phyloP scores from a whole-genome alignment of 1,284 basidiomycete species.

The Mycena citricolor region DNA sequence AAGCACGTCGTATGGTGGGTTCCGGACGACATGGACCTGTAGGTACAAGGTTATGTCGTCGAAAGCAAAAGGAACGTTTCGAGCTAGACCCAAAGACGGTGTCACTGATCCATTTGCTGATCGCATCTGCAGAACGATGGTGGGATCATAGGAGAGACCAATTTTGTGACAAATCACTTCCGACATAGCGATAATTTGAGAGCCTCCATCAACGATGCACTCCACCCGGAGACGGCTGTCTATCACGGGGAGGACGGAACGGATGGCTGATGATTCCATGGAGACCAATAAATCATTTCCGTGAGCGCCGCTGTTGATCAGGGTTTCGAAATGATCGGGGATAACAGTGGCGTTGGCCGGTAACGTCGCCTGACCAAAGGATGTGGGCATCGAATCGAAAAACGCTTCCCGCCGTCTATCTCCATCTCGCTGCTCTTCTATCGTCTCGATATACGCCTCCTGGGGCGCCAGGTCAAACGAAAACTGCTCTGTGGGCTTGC shows the following conservation, averaged over 20 bases:
- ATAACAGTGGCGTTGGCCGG: slow-evolving; percentile 5
- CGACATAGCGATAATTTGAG: slow-evolving; percentile 15
- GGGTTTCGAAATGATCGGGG: slow-evolving; percentile 4
- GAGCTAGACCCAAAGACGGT: slow-evolving; percentile 15
- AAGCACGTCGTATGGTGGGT: slow-evolving; percentile 3
- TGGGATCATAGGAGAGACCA: slow-evolving; percentile 11
- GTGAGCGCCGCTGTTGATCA: slow-evolving; percentile 1
- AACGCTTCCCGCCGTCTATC: not conserved
- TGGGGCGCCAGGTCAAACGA: not conserved
- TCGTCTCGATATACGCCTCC: not conserved
- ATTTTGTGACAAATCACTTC: slow-evolving; percentile 10
- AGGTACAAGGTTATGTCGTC: slow-evolving; percentile 15
- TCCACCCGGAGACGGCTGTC: slow-evolving; percentile 9
- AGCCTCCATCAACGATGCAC: slow-evolving; percentile 12
- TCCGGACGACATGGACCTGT: slow-evolving; percentile 8
- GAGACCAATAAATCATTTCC: slow-evolving; percentile 4
- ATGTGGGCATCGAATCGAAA: slow-evolving; percentile 4
- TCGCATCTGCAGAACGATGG: slow-evolving; percentile 11
- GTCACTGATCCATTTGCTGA: slow-evolving; percentile 13
- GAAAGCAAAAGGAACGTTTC: slow-evolving; percentile 12
- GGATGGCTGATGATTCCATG: slow-evolving; percentile 9
- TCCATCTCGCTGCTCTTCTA: not conserved
- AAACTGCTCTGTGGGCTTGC: not conserved
- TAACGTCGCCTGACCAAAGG: slow-evolving; percentile 3
- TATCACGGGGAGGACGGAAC: slow-evolving; percentile 7